Conservation (phyloP, 2,329 filamentous ascomycete genomes). For the Colletotrichum godetiae region DNA sequence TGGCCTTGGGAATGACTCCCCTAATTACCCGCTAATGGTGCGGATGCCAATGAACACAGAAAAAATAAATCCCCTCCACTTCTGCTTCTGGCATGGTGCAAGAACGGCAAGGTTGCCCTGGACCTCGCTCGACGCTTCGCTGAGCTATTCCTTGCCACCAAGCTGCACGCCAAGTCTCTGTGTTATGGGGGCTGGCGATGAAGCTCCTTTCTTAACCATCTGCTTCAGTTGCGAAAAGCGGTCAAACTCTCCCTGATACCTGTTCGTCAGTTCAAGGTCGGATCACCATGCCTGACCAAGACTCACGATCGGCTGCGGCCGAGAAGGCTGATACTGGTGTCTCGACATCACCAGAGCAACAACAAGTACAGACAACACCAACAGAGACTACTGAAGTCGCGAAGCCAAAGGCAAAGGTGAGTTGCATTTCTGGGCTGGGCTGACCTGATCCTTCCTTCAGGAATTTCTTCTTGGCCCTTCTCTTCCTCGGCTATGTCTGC, state of each 20-base stretch:
- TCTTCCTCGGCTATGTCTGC: too few species aligned
- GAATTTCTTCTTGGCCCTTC: not conserved
- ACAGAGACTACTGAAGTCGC: not conserved
- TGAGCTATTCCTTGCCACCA: constrained; percentile 3
- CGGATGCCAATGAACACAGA: not conserved
- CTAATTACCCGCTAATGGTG: not conserved
- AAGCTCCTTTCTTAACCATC: not conserved
- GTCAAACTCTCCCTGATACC: not conserved
- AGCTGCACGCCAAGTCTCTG: not conserved
- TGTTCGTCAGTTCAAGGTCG: constrained; percentile 1
- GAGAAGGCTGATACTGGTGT: not conserved
- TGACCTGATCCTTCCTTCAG: too few species aligned
- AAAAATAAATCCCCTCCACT: not conserved
- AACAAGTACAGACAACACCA: constrained; percentile 1
- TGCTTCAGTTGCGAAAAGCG: not conserved
- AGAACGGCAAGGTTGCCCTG: not conserved
- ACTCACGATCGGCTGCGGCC: constrained; percentile 4
- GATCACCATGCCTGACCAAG: constrained; percentile 18
- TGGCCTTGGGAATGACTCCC: not conserved
- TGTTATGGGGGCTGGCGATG: not conserved
- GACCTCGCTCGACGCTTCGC: not conserved
- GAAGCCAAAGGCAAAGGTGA: constrained; percentile 4
- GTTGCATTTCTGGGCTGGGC: not conserved
- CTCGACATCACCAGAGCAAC: not conserved
- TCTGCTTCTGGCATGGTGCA: not conserved